phyloP scores from a whole-genome alignment of 2,329 filamentous ascomycete species.

The Lomentospora prolificans region DNA sequence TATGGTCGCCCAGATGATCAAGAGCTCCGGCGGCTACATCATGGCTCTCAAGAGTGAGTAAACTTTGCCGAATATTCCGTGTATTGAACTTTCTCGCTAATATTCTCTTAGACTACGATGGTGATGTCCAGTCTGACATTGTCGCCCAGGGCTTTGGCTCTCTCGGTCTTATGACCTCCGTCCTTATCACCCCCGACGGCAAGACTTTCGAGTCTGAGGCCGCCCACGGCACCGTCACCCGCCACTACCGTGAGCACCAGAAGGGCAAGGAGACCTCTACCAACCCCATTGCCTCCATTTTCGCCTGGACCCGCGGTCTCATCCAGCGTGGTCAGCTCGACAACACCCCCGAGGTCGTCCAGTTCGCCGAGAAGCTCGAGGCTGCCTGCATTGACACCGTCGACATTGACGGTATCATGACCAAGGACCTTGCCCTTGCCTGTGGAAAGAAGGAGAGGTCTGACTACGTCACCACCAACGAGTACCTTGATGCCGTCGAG shows the following conservation, averaged over 20 bases:
- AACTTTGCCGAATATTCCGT: background rate
- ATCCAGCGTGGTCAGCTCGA: conserved; percentile 90
- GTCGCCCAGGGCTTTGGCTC: conserved; percentile 97
- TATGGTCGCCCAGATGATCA: conserved; percentile 99
- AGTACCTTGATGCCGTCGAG: conserved; percentile 92
- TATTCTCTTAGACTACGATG: conserved; percentile 71
- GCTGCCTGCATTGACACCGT: conserved; percentile 91
- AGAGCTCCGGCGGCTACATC: conserved; percentile 91
- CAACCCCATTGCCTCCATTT: conserved; percentile 98
- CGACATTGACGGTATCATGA: conserved; percentile 92
- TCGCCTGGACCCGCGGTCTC: conserved; percentile 94
- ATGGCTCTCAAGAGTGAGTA: conserved; percentile 93
- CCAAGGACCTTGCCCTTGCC: conserved; percentile 94
- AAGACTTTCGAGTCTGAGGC: conserved; percentile 97
- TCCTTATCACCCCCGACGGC: conserved; percentile 92
- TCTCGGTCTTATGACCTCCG: conserved; percentile 95
- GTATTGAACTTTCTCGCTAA: conserved; percentile 4
- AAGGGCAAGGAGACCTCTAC: conserved; percentile 96
- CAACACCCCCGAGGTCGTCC: conserved; percentile 79
- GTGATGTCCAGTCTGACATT: conserved; percentile 97
- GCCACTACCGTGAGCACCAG: conserved; percentile 98
- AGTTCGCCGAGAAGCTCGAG: conserved; percentile 87
- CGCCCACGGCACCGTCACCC: conserved; percentile 94
- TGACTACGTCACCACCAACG: conserved; percentile 82
- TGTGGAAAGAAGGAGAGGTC: conserved; percentile 78